Percentiles rank a stretch among this genome's conserved stretches.
phyloP scores from a whole-genome alignment of 2,329 filamentous ascomycete species.

The Remersonia thermophila region DNA sequence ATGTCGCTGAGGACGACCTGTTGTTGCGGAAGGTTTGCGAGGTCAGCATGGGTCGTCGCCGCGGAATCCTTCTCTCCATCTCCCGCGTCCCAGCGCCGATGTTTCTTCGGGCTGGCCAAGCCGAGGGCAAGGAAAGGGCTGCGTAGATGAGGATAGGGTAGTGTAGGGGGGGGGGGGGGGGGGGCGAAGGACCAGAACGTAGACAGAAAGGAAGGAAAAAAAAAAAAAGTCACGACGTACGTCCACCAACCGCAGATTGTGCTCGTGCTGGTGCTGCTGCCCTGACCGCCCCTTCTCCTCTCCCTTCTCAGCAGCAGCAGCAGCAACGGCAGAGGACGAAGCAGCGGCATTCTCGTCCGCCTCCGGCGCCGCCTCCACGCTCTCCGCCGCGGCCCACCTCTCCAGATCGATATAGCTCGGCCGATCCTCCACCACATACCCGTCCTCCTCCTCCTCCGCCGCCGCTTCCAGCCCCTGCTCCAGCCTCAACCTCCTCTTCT shows the following conservation, averaged over 20 bases:
- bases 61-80: no score
- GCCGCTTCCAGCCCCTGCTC: conserved; percentile 3
- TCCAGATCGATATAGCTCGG: conserved; percentile 58
- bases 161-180: not conserved
- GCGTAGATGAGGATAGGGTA: no score
- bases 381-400: conserved; percentile 24
- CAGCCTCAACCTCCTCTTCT: conserved; percentile 1
- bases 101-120: no score
- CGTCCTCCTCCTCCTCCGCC: conserved; percentile 14
- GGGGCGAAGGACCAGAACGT: not conserved
- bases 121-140: no score
- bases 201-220: not conserved
- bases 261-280: not conserved
- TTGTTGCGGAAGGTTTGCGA: not conserved
- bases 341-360: not conserved
- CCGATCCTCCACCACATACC: conserved; percentile 23
- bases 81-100: no score
- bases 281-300: conserved; percentile 1
- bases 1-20: conserved; percentile 93
- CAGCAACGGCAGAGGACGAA: no score
- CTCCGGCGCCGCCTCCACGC: not conserved
- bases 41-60: no score
- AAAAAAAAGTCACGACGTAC: conserved; percentile 25
- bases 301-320: conserved; percentile 11
- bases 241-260: conserved; percentile 55